Percentiles rank a stretch among this genome's conserved stretches.
Evolutionary conservation across 495 filamentous ascomycete species (phyloP).

Genomic region (Aspergillus ellipticus): DNA sequence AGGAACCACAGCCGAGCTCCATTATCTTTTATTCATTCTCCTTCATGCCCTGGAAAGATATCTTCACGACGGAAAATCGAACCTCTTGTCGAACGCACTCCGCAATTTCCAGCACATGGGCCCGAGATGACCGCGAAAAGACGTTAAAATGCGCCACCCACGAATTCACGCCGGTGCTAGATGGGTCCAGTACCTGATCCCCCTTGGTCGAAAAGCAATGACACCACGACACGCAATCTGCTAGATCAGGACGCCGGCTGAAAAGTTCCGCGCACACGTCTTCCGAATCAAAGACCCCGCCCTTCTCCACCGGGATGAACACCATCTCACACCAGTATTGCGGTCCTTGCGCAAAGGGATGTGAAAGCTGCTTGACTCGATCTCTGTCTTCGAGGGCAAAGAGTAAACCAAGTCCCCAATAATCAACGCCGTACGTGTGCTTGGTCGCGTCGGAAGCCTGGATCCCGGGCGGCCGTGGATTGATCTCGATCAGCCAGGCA

Average conservation of each 20-base stretch:
- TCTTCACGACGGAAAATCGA: too few species aligned
- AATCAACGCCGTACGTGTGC: conserved; percentile 41
- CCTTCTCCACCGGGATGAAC: conserved; percentile 6
- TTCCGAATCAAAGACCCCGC: conserved; percentile 35
- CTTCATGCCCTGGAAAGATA: too few species aligned
- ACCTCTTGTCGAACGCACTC: background rate
- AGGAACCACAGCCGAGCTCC: too few species aligned
- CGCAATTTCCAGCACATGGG: background rate
- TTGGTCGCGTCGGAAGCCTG: conserved; percentile 18
- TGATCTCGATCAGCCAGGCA: conserved; percentile 10
- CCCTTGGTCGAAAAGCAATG: conserved; percentile 1
- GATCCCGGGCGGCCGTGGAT: conserved; percentile 3
- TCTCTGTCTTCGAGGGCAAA: conserved; percentile 4
- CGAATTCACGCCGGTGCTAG: background rate
- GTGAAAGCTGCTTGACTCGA: background rate
- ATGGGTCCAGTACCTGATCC: background rate
- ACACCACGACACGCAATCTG: conserved; percentile 12
- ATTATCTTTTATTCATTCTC: too few species aligned
- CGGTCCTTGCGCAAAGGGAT: conserved; percentile 1
- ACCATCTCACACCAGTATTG: conserved; percentile 1
- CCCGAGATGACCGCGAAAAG: conserved; percentile 1
- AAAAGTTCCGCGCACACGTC: conserved; percentile 34
- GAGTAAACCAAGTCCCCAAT: conserved; percentile 32
- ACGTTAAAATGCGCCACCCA: conserved; percentile 8
- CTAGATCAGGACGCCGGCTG: conserved; percentile 27